Base-by-base conservation (phyloP, 2,329 filamentous ascomycete species). In the Colletotrichum zoysiae region DNA sequence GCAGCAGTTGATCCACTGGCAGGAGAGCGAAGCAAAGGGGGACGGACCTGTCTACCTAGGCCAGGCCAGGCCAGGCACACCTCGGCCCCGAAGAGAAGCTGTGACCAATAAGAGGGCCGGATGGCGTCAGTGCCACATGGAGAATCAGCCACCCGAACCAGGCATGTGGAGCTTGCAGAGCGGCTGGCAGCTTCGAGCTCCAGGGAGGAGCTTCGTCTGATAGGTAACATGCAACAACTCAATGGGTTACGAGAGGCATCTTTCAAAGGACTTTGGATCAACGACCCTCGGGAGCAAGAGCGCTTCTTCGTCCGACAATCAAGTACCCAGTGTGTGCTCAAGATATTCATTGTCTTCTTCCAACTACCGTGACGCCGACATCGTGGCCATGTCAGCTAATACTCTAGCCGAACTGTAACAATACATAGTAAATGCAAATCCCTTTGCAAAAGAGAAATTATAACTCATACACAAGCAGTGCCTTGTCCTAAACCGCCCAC, bases 381-480 rank as follows among this genome's bases (percentile, higher is more conserved):
- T 58, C n/a, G 38, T 58, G 51, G 57, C 61, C 56, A 33, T 61
- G 20, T n/a, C 70, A 60, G 70, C 70, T 65, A 59, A 56, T 50
- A 26, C 65, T 56, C 30, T 72, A 62, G 70, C 67, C 62, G 67
- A 70, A 71, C 67, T 71, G 42, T 73, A 67, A 62, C 67, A 66
- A 63, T 70, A 73, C 70, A 73, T 73, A 73, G 62, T 48, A 73
- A 63, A 71, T 73, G 70, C 70, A 73, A 70, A 71, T 73, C 56
- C 67, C 67, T 71, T 73, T 71, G 70, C 67, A 60, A 51, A 65
- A 70, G 61, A 65, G 67, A 51, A 71, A 73, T 71, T 71, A 73
- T 67, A 71, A 73, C 61, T 73, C 70, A 67, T 71, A 73, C 67
- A 73, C 66, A 71, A 71, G 67, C 66, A 30, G 50, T 67, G 38